Evolutionary conservation across 176 grass and related monocot species (phyloP), one percentile per base, ranked within the genome.

Genomic region (Thinopyrum elongatum): DNA sequence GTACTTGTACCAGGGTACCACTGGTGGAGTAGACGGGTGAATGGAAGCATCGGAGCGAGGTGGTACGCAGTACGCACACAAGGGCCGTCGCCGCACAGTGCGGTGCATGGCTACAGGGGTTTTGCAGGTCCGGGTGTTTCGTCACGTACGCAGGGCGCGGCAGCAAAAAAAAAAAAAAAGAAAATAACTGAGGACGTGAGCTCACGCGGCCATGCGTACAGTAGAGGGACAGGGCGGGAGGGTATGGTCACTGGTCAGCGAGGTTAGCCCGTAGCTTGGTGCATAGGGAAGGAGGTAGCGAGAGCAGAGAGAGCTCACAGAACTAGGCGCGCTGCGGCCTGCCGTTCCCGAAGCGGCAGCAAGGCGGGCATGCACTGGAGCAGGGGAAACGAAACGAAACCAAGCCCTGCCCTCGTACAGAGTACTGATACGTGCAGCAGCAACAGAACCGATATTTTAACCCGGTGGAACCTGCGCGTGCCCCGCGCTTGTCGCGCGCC

Each of bases 341-440:
- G 74, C 80, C 65, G 65, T 91, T 91, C 89, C 89, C 89, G 68
- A 91, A 75, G 85, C 70, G 83, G 38, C 71, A 86, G 88, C 88
- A 26, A 76, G 78, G 51, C 49, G 79, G 19, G 59, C 89, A 90
- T 87, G 89, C 89, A 87, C 27, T 84, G 85, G 89, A 60, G 67
- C 85, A 75, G 80, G 89, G 89, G 84, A 83, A 90, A 47, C 74
- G 80, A 67, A 87, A 71, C 46, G 39, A 47, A 15, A 47, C 72
- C 71, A 66, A 60, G 78, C 84, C 47, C 88, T 81, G 11, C 21
- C 49, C 46, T 47, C 13, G 13, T 15, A 12, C 79, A 31, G 61
- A 4, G 11, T 11, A 9, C 46, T 30, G 63, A 39, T 39, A 12
- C 71, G 76, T 59, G 73, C 80, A 77, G 42, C 22, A 10, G 21